Evolutionary conservation across 164 flowering plant genomes (phyloP), one percentile per base, ranked within the genome.

Genomic region (Chimonanthus praecox): DNA sequence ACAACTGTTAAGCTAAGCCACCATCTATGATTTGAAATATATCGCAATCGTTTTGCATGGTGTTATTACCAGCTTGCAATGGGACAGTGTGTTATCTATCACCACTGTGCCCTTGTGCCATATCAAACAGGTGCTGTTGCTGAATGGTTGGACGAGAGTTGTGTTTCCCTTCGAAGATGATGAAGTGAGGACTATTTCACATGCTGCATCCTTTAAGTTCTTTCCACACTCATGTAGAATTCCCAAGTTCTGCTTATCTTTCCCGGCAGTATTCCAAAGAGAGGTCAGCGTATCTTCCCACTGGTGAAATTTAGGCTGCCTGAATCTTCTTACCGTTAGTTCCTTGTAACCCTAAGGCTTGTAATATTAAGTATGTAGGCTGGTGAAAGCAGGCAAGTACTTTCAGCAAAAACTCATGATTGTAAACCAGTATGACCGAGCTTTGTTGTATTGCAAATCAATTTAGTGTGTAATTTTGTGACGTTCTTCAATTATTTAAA

Each of bases 61-160:
- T 75, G 49, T 58, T 62, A 50, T 47, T 72, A 10, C 64, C 49
- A 58, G 70, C 20, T 46, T 46, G 58, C 43, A 58, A n/a, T 58
- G 46, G 49, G 47, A 48, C 4, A 43, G 48, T 7, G 43, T 10
- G 16, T 8, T 51, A 10, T 21, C 50, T 58, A 5, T 63, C 33
- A 5, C 10, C 44, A 63, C 7, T n/a, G 44, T 54, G 54, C 68
- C 15, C 47, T 45, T 45, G 48, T 20, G 43, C 66, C 66, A 54
- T 54, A 54, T 33, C 66, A 9, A 63, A 43, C 43, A 21, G n/a
- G 7, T 18, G 11, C 10, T 21, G 33, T 63, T 63, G 46, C 10
- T 63, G 13, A 18, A 63, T 63, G 66, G 66, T 63, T 63, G 6
- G 45, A 21, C 20, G 11, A 1, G n/a, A 61, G 2, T 54, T 13